These are phyloP conservation scores for Nematodospora valgi DNA, from an alignment of 805 yeast genomes.

Conservation along the genomic window DNA sequence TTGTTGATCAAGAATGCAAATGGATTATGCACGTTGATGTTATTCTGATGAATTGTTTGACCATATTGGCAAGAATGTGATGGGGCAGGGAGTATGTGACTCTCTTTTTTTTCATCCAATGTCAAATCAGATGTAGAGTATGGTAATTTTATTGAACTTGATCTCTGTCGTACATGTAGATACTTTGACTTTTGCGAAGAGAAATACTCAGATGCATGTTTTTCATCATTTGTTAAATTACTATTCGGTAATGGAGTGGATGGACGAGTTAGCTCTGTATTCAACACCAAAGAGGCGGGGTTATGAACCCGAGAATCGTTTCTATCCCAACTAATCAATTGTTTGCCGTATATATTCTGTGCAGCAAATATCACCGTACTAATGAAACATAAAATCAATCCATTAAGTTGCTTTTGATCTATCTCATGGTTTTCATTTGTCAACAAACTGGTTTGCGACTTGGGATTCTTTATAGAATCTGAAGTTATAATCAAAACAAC, in stretches of 20 bases:
- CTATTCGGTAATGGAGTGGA: conserved; percentile 12
- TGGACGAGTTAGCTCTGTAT: conserved; percentile 18
- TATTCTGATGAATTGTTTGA: conserved; percentile 13
- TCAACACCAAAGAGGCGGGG: conserved; percentile 27
- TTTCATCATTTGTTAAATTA: neutral
- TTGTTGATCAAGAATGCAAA: conserved; percentile 14
- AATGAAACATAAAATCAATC: conserved; percentile 63
- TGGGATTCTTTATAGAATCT: conserved; percentile 16
- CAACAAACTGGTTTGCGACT: conserved; percentile 7
- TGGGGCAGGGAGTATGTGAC: conserved; percentile 8
- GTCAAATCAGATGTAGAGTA: conserved; percentile 32
- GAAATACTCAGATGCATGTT: conserved; percentile 1
- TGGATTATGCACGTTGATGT: conserved; percentile 18
- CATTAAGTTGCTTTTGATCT: conserved; percentile 43
- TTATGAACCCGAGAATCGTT: conserved; percentile 8
- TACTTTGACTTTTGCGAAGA: conserved; percentile 4
- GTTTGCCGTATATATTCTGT: conserved; percentile 85
- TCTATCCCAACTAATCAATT: conserved; percentile 58
- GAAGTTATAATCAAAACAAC: conserved; percentile 47
- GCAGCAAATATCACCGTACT: conserved; percentile 76
- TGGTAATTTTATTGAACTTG: conserved; percentile 23
- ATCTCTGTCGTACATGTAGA: conserved; percentile 20
- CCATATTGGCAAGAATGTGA: conserved; percentile 8
- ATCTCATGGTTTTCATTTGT: conserved; percentile 11
- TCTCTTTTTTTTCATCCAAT: conserved; percentile 21